Evolutionary conservation across 805 yeast genomes (phyloP), one percentile per base, ranked within the genome.

Genomic region (Candida tallmaniae): DNA sequence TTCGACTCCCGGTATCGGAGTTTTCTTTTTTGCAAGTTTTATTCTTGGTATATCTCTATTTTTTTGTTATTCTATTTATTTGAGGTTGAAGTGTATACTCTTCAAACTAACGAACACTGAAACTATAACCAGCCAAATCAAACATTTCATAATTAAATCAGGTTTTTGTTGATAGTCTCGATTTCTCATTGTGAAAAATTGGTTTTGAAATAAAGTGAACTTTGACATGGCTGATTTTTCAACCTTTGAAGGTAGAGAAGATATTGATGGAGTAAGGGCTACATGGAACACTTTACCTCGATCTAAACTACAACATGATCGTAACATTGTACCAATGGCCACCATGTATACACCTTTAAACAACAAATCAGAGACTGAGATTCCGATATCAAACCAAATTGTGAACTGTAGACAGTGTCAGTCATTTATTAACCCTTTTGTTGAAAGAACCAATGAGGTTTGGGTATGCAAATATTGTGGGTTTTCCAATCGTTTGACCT

Each of bases 341-440:
- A 82, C 96, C 36, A 65, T 93, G 42, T 93, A 88, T 68, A 89
- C 97, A n/a, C 99, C 99, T 6, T 73, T 93, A 48, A 78, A 86
- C 51, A 77, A 76, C 38, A 76, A 84, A 46, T 83, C 81, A 40
- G 88, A 81, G 44, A 67, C 87, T 42, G 81, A 86, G 12, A 63
- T 84, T 34, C 42, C 44, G 2, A 18, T 6, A n/a, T 73, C 88
- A 35, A 63, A 70, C 38, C 74, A 79, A 17, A 28, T 44, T 26
- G 21, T 33, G 11, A 44, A 25, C 26, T 44, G 47, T 38, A 25
- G 47, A 21, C 77, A 78, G 39, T 93, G 99, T 71, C 80, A 85
- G 45, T 80, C 89, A 4, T 78, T 87, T 23, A 63, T 93, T 58
- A 90, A 89, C 62, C 96, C 96, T 8, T 89, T 78, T 65, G 71